A percentile compares a stretch with the other conserved stretches of the same genome.
Evolutionary conservation across 2,329 filamentous ascomycete genomes (phyloP).

Genomic region (Didymella keratinophila): DNA sequence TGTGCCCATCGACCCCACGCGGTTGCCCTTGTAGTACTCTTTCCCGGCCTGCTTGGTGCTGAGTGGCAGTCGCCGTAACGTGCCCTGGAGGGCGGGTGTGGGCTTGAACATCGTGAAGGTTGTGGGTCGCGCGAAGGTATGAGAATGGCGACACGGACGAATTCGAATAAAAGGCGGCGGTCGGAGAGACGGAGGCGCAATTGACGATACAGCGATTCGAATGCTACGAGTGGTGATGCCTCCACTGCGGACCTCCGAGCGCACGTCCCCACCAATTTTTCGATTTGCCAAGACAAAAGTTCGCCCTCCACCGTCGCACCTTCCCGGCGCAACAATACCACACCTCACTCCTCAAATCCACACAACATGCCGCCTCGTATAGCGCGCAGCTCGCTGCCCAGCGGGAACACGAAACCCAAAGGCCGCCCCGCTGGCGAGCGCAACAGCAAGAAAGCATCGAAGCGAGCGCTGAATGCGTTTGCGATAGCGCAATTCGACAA

Average conservation of each 20-base stretch:
- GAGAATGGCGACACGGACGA: no score
- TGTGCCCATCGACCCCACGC: slow-evolving; percentile 84
- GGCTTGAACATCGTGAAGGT: slow-evolving; percentile 66
- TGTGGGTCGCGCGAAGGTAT: background rate
- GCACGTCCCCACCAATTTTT: background rate
- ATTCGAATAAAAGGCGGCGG: no score
- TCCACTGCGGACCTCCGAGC: no score
- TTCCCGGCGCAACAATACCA: background rate
- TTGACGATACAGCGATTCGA: no score
- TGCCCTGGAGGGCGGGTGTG: slow-evolving; percentile 71
- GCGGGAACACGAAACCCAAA: slow-evolving; percentile 36
- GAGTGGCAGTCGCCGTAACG: slow-evolving; percentile 77
- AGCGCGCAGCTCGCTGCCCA: slow-evolving; percentile 49
- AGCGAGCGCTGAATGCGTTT: slow-evolving; percentile 68
- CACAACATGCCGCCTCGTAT: slow-evolving; percentile 56
- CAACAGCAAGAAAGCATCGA: slow-evolving; percentile 58
- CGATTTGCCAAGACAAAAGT: slow-evolving; percentile 35
- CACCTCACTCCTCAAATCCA: background rate
- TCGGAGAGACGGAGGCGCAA: no score
- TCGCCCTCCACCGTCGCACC: slow-evolving; percentile 23
- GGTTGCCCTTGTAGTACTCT: slow-evolving; percentile 96
- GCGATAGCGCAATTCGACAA: slow-evolving; percentile 68
- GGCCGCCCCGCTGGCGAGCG: slow-evolving; percentile 34
- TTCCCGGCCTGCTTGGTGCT: slow-evolving; percentile 93
- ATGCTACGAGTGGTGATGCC: no score